Conservation (phyloP, 441 rosid genomes). For the Eruca vesicaria region DNA sequence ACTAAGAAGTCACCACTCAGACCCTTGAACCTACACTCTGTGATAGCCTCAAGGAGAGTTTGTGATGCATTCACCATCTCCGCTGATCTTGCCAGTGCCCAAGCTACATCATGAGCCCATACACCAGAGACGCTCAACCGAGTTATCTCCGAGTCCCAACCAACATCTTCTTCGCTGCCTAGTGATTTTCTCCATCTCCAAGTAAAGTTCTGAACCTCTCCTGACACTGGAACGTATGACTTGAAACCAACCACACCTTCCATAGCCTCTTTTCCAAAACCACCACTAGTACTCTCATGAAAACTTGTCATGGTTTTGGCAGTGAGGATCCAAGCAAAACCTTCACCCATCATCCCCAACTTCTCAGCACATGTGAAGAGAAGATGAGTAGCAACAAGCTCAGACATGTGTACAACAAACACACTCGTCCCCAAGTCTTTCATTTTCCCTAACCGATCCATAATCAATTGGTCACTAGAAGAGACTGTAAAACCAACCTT, state of each 20-base stretch:
- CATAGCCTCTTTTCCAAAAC: conserved; percentile 35
- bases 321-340: too few relatives aligned
- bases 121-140: conserved; percentile 32
- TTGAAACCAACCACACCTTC: conserved; percentile 49
- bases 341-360: too few relatives aligned
- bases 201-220: conserved; percentile 36
- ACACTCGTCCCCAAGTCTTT: conserved; percentile 26
- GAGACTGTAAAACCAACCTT: conserved; percentile 22
- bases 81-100: conserved; percentile 39
- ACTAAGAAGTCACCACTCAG: conserved; percentile 38
- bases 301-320: conserved; percentile 29
- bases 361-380: too few relatives aligned
- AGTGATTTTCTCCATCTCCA: conserved; percentile 32
- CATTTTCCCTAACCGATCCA: conserved; percentile 22
- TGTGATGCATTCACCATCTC: conserved; percentile 25
- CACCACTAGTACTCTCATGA: conserved; percentile 1
- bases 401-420: too few relatives aligned
- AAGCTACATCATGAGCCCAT: too few relatives aligned
- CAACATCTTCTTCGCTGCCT: not conserved
- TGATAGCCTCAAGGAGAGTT: conserved; percentile 30
- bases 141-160: conserved; percentile 2
- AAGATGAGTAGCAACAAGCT: too few relatives aligned
- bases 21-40: too few relatives aligned
- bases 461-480: conserved; percentile 17
- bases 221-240: conserved; percentile 37